These are phyloP conservation scores for Trichoderma oligosporum DNA, from an alignment of 2,329 filamentous ascomycete species.

Conservation along the genomic window DNA sequence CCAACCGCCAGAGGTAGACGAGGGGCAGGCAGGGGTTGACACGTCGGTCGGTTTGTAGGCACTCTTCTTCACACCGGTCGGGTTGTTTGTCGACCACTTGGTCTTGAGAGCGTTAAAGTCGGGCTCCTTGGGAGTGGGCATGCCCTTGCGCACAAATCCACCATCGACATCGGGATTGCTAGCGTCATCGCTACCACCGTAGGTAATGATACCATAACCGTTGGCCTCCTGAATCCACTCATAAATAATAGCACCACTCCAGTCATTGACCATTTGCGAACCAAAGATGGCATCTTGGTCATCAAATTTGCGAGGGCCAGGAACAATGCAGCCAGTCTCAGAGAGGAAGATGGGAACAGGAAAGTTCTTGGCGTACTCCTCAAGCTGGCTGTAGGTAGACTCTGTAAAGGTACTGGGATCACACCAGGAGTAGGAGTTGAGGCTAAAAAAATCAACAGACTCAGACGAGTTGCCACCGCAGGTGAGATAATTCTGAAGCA, in stretches of 20 bases:
- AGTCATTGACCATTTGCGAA: constrained; percentile 63
- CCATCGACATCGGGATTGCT: constrained; percentile 56
- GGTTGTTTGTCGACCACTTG: constrained; percentile 70
- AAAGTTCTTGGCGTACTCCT: constrained; percentile 64
- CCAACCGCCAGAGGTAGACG: constrained; percentile 67
- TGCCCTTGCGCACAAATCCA: constrained; percentile 68
- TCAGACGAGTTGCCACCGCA: constrained; percentile 68
- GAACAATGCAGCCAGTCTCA: constrained; percentile 77
- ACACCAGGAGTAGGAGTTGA: constrained; percentile 85
- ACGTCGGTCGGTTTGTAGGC: constrained; percentile 61
- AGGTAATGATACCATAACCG: constrained; percentile 75
- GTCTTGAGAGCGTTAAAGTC: constrained; percentile 75
- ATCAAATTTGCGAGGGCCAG: constrained; percentile 58
- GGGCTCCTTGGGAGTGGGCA: constrained; percentile 66
- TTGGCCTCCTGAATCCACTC: constrained; percentile 88
- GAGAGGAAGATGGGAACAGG: constrained; percentile 87
- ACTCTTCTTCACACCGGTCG: constrained; percentile 62
- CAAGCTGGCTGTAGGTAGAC: constrained; percentile 67
- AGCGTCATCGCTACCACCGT: constrained; percentile 58
- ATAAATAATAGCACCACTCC: constrained; percentile 79
- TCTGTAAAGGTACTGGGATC: constrained; percentile 54
- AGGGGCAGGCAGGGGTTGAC: constrained; percentile 65
- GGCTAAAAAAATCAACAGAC: constrained; percentile 74
- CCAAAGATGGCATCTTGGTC: constrained; percentile 78
- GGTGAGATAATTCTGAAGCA: constrained; percentile 68